phyloP scores from a whole-genome alignment of 1,139 yeast species.

The Ogataea hybrid region DNA sequence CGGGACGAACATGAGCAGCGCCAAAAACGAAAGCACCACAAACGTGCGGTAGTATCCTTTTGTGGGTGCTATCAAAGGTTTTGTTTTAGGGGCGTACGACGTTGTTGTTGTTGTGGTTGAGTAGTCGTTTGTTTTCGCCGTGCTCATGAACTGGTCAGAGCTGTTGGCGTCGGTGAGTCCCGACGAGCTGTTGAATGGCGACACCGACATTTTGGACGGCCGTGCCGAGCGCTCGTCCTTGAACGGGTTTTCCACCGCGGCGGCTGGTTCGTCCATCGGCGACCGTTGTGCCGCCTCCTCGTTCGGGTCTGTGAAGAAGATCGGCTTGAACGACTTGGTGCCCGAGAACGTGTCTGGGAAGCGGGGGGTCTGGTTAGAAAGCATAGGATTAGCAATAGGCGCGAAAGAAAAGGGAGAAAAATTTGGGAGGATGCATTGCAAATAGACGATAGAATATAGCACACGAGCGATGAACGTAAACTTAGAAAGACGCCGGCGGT shows the following conservation, averaged over 20 bases:
- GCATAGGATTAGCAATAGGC: constrained; percentile 12
- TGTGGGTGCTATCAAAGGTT: constrained; percentile 11
- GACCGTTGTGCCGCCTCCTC: constrained; percentile 10
- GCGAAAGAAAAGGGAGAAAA: constrained; percentile 10
- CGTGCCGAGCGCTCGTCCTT: constrained; percentile 10
- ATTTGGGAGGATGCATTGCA: background rate
- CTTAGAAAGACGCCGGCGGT: too few species aligned
- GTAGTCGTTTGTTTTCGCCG: constrained; percentile 7
- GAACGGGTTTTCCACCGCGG: constrained; percentile 13
- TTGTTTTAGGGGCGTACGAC: constrained; percentile 7
- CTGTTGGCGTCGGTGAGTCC: constrained; percentile 8
- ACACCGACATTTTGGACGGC: constrained; percentile 1
- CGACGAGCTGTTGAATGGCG: constrained; percentile 5
- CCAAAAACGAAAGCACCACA: constrained; percentile 18
- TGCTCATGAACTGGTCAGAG: constrained; percentile 7
- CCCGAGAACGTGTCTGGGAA: constrained; percentile 14
- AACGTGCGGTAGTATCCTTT: constrained; percentile 22
- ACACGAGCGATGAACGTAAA: too few species aligned
- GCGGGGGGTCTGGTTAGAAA: constrained; percentile 16
- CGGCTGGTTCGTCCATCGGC: constrained; percentile 1
- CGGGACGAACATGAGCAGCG: constrained; percentile 25
- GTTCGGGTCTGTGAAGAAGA: constrained; percentile 24
- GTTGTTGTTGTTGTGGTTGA: constrained; percentile 6
- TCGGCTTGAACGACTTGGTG: constrained; percentile 14
- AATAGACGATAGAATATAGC: too few species aligned